phyloP scores from a whole-genome alignment of 306 rosid species.

The Pyrus pyrifolia region DNA sequence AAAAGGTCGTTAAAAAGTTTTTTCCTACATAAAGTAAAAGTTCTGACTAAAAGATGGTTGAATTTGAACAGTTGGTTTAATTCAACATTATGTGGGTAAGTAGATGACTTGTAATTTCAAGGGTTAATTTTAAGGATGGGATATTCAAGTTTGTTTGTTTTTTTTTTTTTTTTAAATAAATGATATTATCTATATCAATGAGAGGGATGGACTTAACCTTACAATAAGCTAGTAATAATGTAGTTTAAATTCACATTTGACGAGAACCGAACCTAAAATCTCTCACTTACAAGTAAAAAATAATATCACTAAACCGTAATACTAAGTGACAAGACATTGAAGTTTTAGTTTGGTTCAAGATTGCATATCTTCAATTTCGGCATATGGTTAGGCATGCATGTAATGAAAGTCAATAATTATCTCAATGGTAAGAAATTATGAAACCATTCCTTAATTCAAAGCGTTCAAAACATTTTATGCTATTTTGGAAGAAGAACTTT shows the following conservation, averaged over 20 bases:
- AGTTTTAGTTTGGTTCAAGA: not conserved
- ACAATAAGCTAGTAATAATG: no score
- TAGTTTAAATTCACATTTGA: no score
- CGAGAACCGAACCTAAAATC: no score
- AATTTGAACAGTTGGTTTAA: not conserved
- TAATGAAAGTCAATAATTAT: not conserved
- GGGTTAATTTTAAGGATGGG: not conserved
- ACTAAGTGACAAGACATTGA: not conserved
- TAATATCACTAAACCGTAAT: no score
- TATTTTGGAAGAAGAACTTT: not conserved
- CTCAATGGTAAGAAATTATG: not conserved
- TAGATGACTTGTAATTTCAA: not conserved
- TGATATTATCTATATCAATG: no score
- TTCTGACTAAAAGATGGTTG: not conserved
- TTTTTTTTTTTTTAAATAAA: no score
- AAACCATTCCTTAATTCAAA: not conserved
- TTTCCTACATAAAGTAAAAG: not conserved
- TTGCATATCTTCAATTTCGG: not conserved
- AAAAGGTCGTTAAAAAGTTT: not conserved
- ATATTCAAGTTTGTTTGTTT: no score
- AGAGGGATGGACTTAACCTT: accelerated
- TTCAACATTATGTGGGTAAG: not conserved
- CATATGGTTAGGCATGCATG: not conserved
- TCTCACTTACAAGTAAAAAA: no score
- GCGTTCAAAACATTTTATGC: not conserved